phyloP scores from a whole-genome alignment of 2,329 filamentous ascomycete species.

The Trichoderma semiorbis region DNA sequence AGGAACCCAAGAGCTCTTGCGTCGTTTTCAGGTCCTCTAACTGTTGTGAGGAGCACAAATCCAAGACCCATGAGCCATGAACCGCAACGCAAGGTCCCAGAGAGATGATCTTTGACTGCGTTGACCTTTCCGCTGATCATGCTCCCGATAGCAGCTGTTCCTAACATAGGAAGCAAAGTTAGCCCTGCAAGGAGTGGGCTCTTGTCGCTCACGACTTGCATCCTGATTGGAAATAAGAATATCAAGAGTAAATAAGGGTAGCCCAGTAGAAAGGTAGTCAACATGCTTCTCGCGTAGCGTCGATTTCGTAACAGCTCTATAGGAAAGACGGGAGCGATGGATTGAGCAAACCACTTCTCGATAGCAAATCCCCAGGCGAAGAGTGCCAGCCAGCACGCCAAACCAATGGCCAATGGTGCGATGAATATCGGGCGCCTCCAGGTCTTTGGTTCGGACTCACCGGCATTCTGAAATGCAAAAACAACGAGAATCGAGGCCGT shows the following conservation, averaged over 20 bases:
- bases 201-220: conserved; percentile 49
- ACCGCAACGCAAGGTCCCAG: conserved; percentile 42
- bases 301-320: conserved; percentile 46
- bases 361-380: conserved; percentile 30
- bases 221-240: conserved; percentile 47
- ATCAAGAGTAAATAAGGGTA: conserved; percentile 49
- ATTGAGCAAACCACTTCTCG: conserved; percentile 27
- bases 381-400: conserved; percentile 29
- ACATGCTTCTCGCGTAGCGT: conserved; percentile 40
- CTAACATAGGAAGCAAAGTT: conserved; percentile 53
- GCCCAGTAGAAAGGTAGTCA: conserved; percentile 47
- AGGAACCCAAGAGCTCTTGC: conserved; percentile 48
- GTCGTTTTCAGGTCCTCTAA: conserved; percentile 33
- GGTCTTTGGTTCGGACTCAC: conserved; percentile 30
- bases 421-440: conserved; percentile 43
- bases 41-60: conserved; percentile 44
- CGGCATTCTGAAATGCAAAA: conserved; percentile 55
- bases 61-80: conserved; percentile 44
- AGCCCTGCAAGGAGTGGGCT: conserved; percentile 45
- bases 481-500: conserved; percentile 53
- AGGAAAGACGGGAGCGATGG: conserved; percentile 43
- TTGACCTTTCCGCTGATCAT: conserved; percentile 42
- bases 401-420: conserved; percentile 29
- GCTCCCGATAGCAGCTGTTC: conserved; percentile 45
- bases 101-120: conserved; percentile 38